Percentiles rank a stretch among this genome's conserved stretches.
Evolutionary conservation across 805 yeast species (phyloP).

Genomic region (Yamadazyma akitaensis): DNA sequence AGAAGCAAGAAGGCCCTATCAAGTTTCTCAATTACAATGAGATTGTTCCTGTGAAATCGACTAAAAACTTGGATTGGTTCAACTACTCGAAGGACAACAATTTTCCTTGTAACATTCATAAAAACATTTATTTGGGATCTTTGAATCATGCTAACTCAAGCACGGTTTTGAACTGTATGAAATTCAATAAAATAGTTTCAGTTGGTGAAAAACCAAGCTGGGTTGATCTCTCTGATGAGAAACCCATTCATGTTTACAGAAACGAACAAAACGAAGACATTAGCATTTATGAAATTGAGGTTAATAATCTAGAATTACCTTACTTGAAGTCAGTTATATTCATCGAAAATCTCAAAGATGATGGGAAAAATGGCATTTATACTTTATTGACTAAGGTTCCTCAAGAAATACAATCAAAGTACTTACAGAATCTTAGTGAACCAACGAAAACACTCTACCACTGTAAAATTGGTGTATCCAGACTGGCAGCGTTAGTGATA

Average conservation of each 20-base stretch:
- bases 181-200: slow-evolving; percentile 26
- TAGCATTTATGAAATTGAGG: slow-evolving; percentile 12
- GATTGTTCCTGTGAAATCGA: background rate
- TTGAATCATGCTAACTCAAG: slow-evolving; percentile 31
- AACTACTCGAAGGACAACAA: slow-evolving; percentile 27
- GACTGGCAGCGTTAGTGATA: slow-evolving; percentile 40
- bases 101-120: slow-evolving; percentile 31
- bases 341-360: slow-evolving; percentile 35
- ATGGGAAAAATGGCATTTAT: slow-evolving; percentile 34
- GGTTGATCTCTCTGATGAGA: slow-evolving; percentile 15
- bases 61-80: slow-evolving; percentile 30
- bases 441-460: slow-evolving; percentile 26
- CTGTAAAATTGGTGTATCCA: slow-evolving; percentile 41
- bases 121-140: slow-evolving; percentile 31
- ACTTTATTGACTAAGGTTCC: slow-evolving; percentile 30
- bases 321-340: slow-evolving; percentile 18
- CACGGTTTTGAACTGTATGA: slow-evolving; percentile 23
- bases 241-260: slow-evolving; percentile 20
- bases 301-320: slow-evolving; percentile 11
- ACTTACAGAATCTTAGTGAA: slow-evolving; percentile 19
- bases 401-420: slow-evolving; percentile 24
- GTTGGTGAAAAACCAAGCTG: slow-evolving; percentile 37
- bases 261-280: slow-evolving; percentile 14
- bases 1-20: slow-evolving; percentile 2
- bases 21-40: slow-evolving; percentile 12